Percentiles rank a stretch among this genome's conserved stretches.
Conservation (phyloP, 116 monocot species). For the Posidonia oceanica region DNA sequence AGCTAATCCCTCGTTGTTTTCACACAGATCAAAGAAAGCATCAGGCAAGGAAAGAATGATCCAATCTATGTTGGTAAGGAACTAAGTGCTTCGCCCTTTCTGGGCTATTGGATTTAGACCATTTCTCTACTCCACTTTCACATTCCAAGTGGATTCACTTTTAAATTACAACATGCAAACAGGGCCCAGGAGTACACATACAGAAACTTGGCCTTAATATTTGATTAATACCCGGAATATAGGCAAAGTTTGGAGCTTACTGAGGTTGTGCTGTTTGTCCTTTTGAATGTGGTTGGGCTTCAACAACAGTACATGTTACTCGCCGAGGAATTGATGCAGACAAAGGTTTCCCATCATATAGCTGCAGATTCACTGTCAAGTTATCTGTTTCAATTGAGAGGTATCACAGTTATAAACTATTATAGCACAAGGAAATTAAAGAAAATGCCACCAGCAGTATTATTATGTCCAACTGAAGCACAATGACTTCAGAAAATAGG, state of each 20-base stretch:
- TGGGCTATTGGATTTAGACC: too few relatives aligned
- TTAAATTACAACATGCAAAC: background rate
- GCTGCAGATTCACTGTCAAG: constrained; percentile 57
- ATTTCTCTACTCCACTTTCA: too few relatives aligned
- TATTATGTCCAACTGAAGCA: background rate
- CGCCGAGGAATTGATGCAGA: constrained; percentile 82
- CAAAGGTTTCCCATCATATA: constrained; percentile 75
- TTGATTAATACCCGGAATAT: background rate
- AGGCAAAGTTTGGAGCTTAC: constrained; percentile 16
- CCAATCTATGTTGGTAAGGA: too few relatives aligned
- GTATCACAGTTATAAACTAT: background rate
- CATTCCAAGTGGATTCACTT: too few relatives aligned
- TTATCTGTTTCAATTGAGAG: constrained; percentile 39
- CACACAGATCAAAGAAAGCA: too few relatives aligned
- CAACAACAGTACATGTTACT: constrained; percentile 79
- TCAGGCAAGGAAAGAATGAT: too few relatives aligned
- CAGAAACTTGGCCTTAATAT: background rate
- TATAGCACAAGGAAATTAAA: background rate
- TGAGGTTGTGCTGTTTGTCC: constrained; percentile 74
- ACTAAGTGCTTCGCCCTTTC: too few relatives aligned
- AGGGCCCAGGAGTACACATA: background rate
- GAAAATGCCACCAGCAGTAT: background rate
- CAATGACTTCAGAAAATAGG: too few relatives aligned
- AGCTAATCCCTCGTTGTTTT: too few relatives aligned
- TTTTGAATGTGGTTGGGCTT: constrained; percentile 70